A percentile compares a stretch with the other conserved stretches of the same genome.
phyloP scores from a whole-genome alignment of 2,329 filamentous ascomycete genomes.

The Nothopassalora personata region DNA sequence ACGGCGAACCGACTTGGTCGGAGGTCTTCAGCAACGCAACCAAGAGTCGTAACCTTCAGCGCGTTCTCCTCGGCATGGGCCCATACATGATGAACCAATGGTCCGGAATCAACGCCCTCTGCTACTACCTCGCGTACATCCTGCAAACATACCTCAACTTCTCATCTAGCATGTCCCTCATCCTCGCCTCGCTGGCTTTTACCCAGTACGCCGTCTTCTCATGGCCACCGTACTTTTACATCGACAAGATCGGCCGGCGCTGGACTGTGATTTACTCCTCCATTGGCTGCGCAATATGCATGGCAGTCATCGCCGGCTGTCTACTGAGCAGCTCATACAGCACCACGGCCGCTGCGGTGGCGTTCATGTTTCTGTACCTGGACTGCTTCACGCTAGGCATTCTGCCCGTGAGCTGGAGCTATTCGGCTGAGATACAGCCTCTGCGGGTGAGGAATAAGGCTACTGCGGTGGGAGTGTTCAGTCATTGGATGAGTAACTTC shows the following conservation, averaged over 20 bases:
- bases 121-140: slow-evolving; percentile 31
- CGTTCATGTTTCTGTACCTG: slow-evolving; percentile 47
- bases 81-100: slow-evolving; percentile 34
- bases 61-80: slow-evolving; percentile 35
- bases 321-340: slow-evolving; percentile 25
- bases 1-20: slow-evolving; percentile 32
- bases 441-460: slow-evolving; percentile 46
- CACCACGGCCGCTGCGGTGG: slow-evolving; percentile 31
- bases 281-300: slow-evolving; percentile 32
- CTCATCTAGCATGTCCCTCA: slow-evolving; percentile 26
- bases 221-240: slow-evolving; percentile 32
- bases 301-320: slow-evolving; percentile 34
- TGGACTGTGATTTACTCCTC: slow-evolving; percentile 30
- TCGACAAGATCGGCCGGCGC: slow-evolving; percentile 29
- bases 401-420: slow-evolving; percentile 37
- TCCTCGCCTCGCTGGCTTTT: slow-evolving; percentile 30
- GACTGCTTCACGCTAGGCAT: slow-evolving; percentile 51
- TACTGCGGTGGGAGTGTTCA: slow-evolving; percentile 45
- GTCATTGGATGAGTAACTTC: slow-evolving; percentile 47
- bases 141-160: slow-evolving; percentile 27
- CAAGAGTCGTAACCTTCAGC: slow-evolving; percentile 33
- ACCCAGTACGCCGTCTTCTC: slow-evolving; percentile 31
- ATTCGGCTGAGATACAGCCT: slow-evolving; percentile 47
- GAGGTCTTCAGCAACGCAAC: slow-evolving; percentile 36
- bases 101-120: slow-evolving; percentile 23